Base-by-base conservation (phyloP, 140 eudicot species). In the Erigeron philadelphicus region DNA sequence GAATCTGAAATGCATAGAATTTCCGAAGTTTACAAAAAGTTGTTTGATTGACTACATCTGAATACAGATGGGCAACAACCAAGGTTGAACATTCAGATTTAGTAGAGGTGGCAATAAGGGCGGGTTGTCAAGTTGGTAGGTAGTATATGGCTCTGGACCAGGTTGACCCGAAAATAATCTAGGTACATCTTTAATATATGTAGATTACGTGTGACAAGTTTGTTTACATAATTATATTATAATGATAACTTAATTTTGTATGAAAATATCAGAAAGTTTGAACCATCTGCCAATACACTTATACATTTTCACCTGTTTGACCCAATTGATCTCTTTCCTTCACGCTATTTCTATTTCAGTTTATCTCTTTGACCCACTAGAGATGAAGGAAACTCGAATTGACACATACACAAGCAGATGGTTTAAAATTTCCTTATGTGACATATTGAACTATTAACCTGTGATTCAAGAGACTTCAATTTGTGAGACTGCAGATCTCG, bases 391-490 rank as follows among this genome's bases (percentile, higher is more conserved):
- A 4, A 57, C 63, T 11, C 15, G 21, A 21, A 21, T 57, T n/a
- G 25, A 52, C 13, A 21, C 63, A 57, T 21, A 17, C 3, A 57
- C 7, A 57, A 21, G 11, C 11, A 3, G 41, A 57, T 11, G 43
- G 3, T 6, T 18, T 4, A 21, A 23, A 57, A 18, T 8, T 9
- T 10, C 62, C 42, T 18, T 13, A 57, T 19, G n/a, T 15, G 1
- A 57, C 25, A 21, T 10, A 9, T 21, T 18, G 10, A 19, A 13
- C 15, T 47, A 9, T 31, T 21, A 10, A 94, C 99, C 95, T 94
- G 99, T 71, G 95, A 77, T 77, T 94, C 99, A 61, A 94, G 99
- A 10, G 89, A 76, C 70, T 84, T 94, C 68, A 94, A 76, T 80
- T 94, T 94, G 56, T 87, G 95, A 13, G 97, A 65, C 71, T 94